Conservation (phyloP, 495 filamentous ascomycete genomes). For the Melanomma pulvis-pyrius region DNA sequence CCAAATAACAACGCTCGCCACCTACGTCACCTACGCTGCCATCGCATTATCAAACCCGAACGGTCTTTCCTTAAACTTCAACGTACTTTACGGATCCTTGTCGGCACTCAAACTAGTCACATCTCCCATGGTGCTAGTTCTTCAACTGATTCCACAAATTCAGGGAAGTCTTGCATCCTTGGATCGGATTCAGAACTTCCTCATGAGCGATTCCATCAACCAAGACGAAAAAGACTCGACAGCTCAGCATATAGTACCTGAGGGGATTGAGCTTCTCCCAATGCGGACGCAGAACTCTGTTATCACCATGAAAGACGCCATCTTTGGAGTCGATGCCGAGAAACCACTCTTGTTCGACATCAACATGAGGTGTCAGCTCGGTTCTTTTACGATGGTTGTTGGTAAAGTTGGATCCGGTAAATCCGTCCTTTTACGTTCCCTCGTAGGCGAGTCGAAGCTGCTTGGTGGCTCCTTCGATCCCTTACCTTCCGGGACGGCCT, state of each 20-base stretch:
- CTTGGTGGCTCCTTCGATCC: conserved; percentile 4
- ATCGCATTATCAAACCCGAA: conserved; percentile 2
- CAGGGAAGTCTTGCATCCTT: conserved; percentile 12
- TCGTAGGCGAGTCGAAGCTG: conserved; percentile 20
- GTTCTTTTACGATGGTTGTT: conserved; percentile 27
- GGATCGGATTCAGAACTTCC: conserved; percentile 15
- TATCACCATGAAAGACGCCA: conserved; percentile 10
- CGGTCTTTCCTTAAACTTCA: background rate
- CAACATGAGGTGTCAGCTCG: conserved; percentile 6
- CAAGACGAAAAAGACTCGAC: background rate
- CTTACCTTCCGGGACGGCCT: conserved; percentile 11
- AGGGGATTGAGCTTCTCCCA: background rate
- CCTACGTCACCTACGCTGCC: conserved; percentile 17
- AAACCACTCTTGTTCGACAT: conserved; percentile 17
- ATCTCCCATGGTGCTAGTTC: conserved; percentile 7
- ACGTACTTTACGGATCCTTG: conserved; percentile 17
- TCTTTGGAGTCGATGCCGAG: conserved; percentile 19
- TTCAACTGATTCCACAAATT: conserved; percentile 17
- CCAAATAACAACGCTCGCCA: conserved; percentile 20
- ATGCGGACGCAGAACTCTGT: background rate
- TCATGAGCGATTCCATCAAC: background rate
- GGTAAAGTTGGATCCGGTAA: conserved; percentile 33
- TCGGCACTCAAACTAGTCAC: conserved; percentile 28
- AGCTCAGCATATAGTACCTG: background rate
- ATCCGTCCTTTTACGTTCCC: conserved; percentile 29